Conservation (phyloP, 208 protist genomes). For the Spongospora subterranea region DNA sequence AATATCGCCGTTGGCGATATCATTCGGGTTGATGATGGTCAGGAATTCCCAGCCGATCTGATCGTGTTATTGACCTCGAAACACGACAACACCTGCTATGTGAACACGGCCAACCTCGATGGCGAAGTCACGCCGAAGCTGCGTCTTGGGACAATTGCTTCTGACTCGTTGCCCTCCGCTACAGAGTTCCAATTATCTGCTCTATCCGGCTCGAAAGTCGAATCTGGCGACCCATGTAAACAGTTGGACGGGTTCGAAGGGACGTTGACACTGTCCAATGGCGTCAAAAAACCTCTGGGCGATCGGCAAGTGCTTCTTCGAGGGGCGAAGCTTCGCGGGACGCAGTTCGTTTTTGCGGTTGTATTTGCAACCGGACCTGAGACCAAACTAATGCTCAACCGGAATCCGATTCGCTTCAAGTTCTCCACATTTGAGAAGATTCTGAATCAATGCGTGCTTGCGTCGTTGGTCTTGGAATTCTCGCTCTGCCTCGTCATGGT, state of each 20-base stretch:
- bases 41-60: conserved; percentile 61
- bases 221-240: conserved; percentile 60
- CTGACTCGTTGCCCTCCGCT: not conserved
- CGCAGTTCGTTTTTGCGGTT: conserved; percentile 80
- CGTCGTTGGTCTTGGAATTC: not conserved
- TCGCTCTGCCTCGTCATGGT: not conserved
- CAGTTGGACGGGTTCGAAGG: conserved; percentile 52
- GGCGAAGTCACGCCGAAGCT: conserved; percentile 66
- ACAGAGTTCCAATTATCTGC: not conserved
- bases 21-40: conserved; percentile 51
- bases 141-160: not conserved
- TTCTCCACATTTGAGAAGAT: conserved; percentile 87
- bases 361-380: conserved; percentile 81
- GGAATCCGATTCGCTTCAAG: conserved; percentile 83
- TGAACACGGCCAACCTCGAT: conserved; percentile 64
- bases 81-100: conserved; percentile 49
- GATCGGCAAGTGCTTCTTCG: conserved; percentile 85
- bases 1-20: conserved; percentile 62
- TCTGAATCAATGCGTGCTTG: conserved; percentile 78
- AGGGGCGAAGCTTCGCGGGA: conserved; percentile 84
- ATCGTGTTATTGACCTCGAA: conserved; percentile 55
- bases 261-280: conserved; percentile 26
- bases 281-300: conserved; percentile 67
- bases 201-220: not conserved
- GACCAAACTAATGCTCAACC: conserved; percentile 70